Evolutionary conservation across 805 yeast species (phyloP).

Genomic region (Starmerella roubikii): DNA sequence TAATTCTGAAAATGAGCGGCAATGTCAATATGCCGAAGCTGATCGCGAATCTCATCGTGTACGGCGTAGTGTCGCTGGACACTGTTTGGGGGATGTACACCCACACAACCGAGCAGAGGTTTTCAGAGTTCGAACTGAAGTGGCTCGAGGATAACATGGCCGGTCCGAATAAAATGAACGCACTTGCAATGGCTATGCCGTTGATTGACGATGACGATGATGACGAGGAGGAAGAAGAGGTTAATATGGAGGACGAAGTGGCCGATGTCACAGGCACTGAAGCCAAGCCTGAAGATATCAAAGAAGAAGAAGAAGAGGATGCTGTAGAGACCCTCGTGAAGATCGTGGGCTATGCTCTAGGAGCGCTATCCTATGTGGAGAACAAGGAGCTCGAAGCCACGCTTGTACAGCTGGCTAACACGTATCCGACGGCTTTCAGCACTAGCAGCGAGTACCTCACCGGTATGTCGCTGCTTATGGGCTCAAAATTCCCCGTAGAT

Average conservation of each 20-base stretch:
- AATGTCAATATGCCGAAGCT: not conserved
- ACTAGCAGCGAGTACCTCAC: not conserved
- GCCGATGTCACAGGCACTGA: not conserved
- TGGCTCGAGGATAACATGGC: not conserved
- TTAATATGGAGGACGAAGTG: not conserved
- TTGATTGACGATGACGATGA: conserved; percentile 15
- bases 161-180: conserved; percentile 3
- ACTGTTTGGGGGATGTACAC: conserved; percentile 2
- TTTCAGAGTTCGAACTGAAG: not conserved
- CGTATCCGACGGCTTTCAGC: conserved; percentile 1
- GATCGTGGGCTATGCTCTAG: not conserved
- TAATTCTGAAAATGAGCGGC: conserved; percentile 3
- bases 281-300: not conserved
- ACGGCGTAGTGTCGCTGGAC: conserved; percentile 3
- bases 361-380: not conserved
- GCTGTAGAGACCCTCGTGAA: not conserved
- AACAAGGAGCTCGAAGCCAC: not conserved
- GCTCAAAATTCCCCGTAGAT: not conserved
- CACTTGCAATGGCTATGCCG: conserved; percentile 15
- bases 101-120: conserved; percentile 1
- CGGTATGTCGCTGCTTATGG: conserved; percentile 1
- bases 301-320: not conserved
- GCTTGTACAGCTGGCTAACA: not conserved
- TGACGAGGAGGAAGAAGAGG: conserved; percentile 4
- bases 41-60: conserved; percentile 4